Evolutionary conservation across 495 filamentous ascomycete species (phyloP), one percentile per base, ranked within the genome.

Genomic region (Podospora sp.): DNA sequence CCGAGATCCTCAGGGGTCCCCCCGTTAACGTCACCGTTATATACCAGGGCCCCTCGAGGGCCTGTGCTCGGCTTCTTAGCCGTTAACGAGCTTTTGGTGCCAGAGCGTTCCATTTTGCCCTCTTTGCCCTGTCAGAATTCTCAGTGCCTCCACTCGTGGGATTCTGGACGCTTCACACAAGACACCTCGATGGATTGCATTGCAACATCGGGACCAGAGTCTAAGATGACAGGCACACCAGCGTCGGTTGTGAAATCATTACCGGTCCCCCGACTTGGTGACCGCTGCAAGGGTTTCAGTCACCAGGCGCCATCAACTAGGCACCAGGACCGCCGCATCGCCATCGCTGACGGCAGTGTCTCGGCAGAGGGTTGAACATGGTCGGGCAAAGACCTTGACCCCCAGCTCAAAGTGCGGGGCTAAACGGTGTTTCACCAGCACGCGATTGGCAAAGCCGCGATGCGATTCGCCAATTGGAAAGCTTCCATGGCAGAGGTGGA

Each of bases 1-100:
- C 69, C 69, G 71, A 75, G 68, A 69, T 71, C 63, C 67, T 66
- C 70, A 71, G 63, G 74, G 72, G 60, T 71, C 53, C 60, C 63
- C 66, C 64, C 69, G 68, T 71, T 76, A 76, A 60, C 26, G 68
- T 50, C 50, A 22, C 16, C 33, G 11, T 46, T 74, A 74, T 67
- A 53, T 61, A 36, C 64, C 65, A 68, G 71, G 68, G 61, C n/a
- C 21, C 60, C 40, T 14, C 9, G 40, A 46, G 40, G 40, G 40
- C 25, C 29, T 50, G 65, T 33, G 64, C 63, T 53, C 66, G 60
- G 60, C 59, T 63, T 55, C 50, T 20, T 27, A 16, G 29, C 64
- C 64, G 53, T 58, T 26, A 66, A 36, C 18, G 22, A n/a, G n/a
- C 29, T 33, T 56, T 56, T 46, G 49, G 61, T 18, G 62, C 65